Evolutionary conservation across 441 rosid species (phyloP).

Genomic region (Metrosideros polymorpha): DNA sequence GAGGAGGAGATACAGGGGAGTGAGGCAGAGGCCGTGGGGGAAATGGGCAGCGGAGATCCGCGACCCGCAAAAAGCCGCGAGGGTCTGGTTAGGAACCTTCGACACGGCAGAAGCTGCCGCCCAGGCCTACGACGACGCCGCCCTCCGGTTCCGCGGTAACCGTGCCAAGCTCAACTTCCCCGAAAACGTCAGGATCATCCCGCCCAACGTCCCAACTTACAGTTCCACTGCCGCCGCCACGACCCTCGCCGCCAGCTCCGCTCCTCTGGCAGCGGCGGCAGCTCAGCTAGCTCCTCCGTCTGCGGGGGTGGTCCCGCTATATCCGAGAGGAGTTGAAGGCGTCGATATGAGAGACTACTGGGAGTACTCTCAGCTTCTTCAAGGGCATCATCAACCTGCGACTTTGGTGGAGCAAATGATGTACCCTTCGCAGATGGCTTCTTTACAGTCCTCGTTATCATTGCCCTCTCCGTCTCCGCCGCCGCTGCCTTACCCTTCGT

Average conservation of each 20-base stretch:
- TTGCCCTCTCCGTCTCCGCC: neutral
- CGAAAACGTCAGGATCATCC: slow-evolving; percentile 34
- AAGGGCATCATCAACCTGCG: slow-evolving; percentile 1
- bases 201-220: slow-evolving; percentile 19
- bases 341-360: slow-evolving; percentile 18
- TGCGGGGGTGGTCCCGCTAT: neutral
- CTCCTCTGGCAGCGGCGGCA: neutral
- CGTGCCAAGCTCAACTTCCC: slow-evolving; percentile 77
- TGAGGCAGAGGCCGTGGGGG: slow-evolving; percentile 84
- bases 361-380: slow-evolving; percentile 17
- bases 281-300: neutral
- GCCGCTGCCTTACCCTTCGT: neutral
- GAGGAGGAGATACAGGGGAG: slow-evolving; percentile 68
- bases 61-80: slow-evolving; percentile 70
- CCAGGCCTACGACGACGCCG: slow-evolving; percentile 78
- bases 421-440: slow-evolving; percentile 5
- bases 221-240: neutral
- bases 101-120: slow-evolving; percentile 87
- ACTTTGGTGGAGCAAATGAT: slow-evolving; percentile 21
- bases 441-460: slow-evolving; percentile 1
- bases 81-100: slow-evolving; percentile 93
- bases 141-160: slow-evolving; percentile 70
- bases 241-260: neutral
- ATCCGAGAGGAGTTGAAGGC: neutral
- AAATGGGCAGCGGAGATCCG: slow-evolving; percentile 86